A percentile compares a stretch with the other conserved stretches of the same genome.
These are phyloP conservation scores for Botrytis medusae DNA, from an alignment of 2,329 filamentous ascomycete species.

Conservation along the genomic window DNA sequence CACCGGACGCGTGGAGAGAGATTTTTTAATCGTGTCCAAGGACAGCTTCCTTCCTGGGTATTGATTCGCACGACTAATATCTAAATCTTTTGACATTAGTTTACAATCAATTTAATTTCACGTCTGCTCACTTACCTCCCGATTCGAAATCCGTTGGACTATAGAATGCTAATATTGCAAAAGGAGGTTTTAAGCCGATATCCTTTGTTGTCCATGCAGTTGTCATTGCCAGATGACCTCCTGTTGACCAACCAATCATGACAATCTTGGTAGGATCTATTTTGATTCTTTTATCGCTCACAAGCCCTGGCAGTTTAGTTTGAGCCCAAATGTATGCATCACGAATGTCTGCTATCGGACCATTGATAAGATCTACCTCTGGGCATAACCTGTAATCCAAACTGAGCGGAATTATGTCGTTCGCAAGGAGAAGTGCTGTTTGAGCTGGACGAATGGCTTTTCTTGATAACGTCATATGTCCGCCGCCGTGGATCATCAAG, in stretches of 20 bases:
- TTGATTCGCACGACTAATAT: background rate
- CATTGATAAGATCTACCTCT: slow-evolving; percentile 47
- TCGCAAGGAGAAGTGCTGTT: slow-evolving; percentile 4
- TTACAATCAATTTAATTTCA: background rate
- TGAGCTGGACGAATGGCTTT: slow-evolving; percentile 31
- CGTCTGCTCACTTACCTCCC: background rate
- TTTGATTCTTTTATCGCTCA: slow-evolving; percentile 31
- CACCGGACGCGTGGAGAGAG: background rate
- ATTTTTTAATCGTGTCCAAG: background rate
- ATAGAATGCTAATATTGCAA: slow-evolving; percentile 49
- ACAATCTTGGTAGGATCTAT: slow-evolving; percentile 40
- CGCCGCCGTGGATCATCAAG: slow-evolving; percentile 23
- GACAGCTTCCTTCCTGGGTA: background rate
- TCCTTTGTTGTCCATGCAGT: slow-evolving; percentile 42
- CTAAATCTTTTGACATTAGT: background rate
- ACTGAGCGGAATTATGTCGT: slow-evolving; percentile 49
- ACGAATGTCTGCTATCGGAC: slow-evolving; percentile 47
- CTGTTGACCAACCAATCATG: slow-evolving; percentile 51
- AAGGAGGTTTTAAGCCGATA: slow-evolving; percentile 41
- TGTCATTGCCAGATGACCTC: slow-evolving; percentile 49
- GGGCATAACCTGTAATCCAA: slow-evolving; percentile 54
- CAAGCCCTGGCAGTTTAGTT: background rate
- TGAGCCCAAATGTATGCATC: slow-evolving; percentile 44
- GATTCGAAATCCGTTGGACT: slow-evolving; percentile 31
- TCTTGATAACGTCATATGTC: slow-evolving; percentile 14